Conservation (phyloP, 2,329 filamentous ascomycete genomes). For the Arthrinium phaeospermum region DNA sequence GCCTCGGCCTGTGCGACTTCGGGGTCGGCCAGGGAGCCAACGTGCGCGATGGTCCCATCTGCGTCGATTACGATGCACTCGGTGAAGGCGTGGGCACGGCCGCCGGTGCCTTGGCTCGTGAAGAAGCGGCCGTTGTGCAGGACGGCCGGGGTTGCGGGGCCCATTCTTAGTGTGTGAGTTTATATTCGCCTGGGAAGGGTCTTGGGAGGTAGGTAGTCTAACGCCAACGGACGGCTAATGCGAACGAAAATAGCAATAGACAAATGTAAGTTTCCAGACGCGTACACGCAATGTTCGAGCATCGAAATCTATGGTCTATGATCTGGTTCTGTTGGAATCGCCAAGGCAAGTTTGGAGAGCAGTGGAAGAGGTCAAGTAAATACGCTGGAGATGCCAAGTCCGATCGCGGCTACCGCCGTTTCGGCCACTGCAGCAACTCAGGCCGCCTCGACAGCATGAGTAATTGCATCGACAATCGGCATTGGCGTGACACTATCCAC, state of each 20-base stretch:
- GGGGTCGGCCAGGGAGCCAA: conserved; percentile 41
- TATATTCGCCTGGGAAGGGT: too few relatives aligned
- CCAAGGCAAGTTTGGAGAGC: not conserved
- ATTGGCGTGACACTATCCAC: conserved; percentile 12
- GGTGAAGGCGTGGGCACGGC: conserved; percentile 40
- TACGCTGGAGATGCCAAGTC: not conserved
- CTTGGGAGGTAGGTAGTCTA: not conserved
- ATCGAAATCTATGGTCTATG: conserved; percentile 2
- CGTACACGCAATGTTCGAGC: not conserved
- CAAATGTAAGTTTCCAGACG: not conserved
- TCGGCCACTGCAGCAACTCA: not conserved
- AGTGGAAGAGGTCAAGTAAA: conserved; percentile 52
- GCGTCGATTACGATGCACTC: conserved; percentile 44
- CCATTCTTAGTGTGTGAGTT: not conserved
- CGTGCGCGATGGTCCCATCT: conserved; percentile 41
- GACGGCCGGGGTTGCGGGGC: conserved; percentile 41
- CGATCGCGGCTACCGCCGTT: conserved; percentile 8
- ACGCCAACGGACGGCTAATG: not conserved
- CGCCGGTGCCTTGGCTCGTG: conserved; percentile 47
- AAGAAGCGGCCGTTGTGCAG: conserved; percentile 65
- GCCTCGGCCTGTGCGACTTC: conserved; percentile 36
- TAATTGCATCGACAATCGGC: not conserved
- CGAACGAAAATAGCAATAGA: not conserved
- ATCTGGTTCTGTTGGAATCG: not conserved
- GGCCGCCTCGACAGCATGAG: not conserved